Percentiles rank a stretch among this genome's conserved stretches.
Evolutionary conservation across 345 rosid genomes (phyloP).

Genomic region (Capsella bursapastoris): DNA sequence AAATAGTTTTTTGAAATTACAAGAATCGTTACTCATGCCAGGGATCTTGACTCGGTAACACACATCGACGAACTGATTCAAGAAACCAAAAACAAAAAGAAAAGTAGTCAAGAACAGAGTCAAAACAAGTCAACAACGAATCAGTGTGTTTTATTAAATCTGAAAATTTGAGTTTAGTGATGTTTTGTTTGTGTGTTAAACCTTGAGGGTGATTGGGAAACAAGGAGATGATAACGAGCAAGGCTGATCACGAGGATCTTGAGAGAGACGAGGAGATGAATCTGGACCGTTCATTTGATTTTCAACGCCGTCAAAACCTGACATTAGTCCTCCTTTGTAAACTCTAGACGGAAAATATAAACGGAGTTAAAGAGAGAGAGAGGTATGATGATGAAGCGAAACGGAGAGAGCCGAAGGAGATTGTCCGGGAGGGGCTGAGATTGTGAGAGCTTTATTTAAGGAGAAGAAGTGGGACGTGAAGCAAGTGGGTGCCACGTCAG

Average conservation of each 20-base stretch:
- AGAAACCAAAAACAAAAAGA: neutral
- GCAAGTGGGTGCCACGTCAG: conserved; percentile 69
- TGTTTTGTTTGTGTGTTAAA: conserved; percentile 19
- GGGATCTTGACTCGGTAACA: conserved; percentile 60
- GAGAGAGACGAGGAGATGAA: conserved; percentile 46
- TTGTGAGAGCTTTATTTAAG: conserved; percentile 50
- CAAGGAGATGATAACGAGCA: conserved; percentile 58
- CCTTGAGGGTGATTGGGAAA: conserved; percentile 87
- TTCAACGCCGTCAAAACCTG: conserved; percentile 43
- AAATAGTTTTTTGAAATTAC: conserved; percentile 48
- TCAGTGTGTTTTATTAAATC: neutral
- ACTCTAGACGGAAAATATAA: neutral
- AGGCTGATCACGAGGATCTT: conserved; percentile 47
- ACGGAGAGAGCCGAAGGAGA: conserved; percentile 14
- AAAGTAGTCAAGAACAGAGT: conserved; percentile 43
- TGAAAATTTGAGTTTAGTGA: conserved; percentile 8
- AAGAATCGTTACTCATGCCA: conserved; percentile 31
- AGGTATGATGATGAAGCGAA: neutral
- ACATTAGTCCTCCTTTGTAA: conserved; percentile 41
- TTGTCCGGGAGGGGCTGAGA: conserved; percentile 1
- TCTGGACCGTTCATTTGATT: conserved; percentile 48
- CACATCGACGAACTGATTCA: conserved; percentile 72
- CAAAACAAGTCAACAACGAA: conserved; percentile 36
- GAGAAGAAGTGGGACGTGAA: conserved; percentile 22
- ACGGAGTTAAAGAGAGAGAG: neutral